A percentile compares a stretch with the other conserved stretches of the same genome.
phyloP scores from a whole-genome alignment of 495 filamentous ascomycete genomes.

The Tuber calosporum region DNA sequence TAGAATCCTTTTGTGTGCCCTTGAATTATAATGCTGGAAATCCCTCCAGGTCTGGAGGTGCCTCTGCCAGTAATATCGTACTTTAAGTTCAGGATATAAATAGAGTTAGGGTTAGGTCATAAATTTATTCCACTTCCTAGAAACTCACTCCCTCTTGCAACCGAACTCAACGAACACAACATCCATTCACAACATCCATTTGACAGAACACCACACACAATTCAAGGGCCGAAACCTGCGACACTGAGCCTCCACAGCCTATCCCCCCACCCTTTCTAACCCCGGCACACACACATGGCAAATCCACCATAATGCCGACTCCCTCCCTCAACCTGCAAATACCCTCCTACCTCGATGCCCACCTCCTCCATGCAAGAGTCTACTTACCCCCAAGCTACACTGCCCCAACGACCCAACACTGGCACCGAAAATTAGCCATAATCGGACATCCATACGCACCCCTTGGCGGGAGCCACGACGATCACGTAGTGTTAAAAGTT shows the following conservation, averaged over 20 bases:
- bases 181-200: background rate
- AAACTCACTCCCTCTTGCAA: background rate
- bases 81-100: background rate
- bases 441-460: slow-evolving; percentile 88
- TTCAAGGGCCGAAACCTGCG: background rate
- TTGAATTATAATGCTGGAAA: too few species aligned
- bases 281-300: slow-evolving; percentile 13
- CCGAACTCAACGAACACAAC: background rate
- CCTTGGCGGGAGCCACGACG: slow-evolving; percentile 78
- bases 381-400: slow-evolving; percentile 56
- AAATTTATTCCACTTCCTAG: background rate
- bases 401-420: slow-evolving; percentile 41
- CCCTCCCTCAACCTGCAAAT: slow-evolving; percentile 68
- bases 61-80: too few species aligned
- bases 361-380: slow-evolving; percentile 67
- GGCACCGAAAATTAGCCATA: slow-evolving; percentile 56
- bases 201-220: background rate
- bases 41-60: too few species aligned
- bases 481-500: slow-evolving; percentile 62
- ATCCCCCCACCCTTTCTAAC: background rate
- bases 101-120: background rate
- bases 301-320: slow-evolving; percentile 38
- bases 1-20: too few species aligned
- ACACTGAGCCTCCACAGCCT: background rate
- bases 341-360: slow-evolving; percentile 74